Evolutionary conservation across 768 basidiomycete genomes (phyloP).

Genomic region (Agaricus subrufescens): DNA sequence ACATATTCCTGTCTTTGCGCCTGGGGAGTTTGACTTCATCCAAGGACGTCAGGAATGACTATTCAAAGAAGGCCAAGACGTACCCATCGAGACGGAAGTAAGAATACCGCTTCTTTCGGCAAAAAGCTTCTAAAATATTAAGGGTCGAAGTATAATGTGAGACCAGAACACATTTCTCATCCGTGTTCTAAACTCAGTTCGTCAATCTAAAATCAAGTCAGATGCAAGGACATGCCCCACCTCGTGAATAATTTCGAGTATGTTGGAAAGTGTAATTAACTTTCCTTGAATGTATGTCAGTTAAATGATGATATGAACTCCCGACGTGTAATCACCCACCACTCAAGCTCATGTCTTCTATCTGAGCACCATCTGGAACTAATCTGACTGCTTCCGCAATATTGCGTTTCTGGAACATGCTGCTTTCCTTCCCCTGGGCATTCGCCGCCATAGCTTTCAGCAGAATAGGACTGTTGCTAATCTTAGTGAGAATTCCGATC

Average conservation of each 20-base stretch:
- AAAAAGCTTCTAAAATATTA: conserved; percentile 85
- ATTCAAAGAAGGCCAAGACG: conserved; percentile 9
- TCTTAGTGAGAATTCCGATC: conserved; percentile 79
- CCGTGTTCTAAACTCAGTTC: conserved; percentile 47
- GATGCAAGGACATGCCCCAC: conserved; percentile 26
- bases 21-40: conserved; percentile 65
- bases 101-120: conserved; percentile 70
- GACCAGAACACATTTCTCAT: conserved; percentile 93
- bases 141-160: conserved; percentile 97
- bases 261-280: conserved; percentile 56
- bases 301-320: neutral
- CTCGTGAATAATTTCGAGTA: conserved; percentile 57
- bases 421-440: conserved; percentile 33
- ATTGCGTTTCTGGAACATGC: conserved; percentile 35
- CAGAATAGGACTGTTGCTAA: conserved; percentile 89
- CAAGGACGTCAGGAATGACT: neutral
- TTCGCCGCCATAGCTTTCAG: conserved; percentile 76
- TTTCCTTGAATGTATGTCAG: conserved; percentile 52
- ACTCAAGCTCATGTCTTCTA: conserved; percentile 75
- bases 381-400: conserved; percentile 58
- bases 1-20: conserved; percentile 84
- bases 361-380: conserved; percentile 52
- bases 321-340: conserved; percentile 41
- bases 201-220: neutral
- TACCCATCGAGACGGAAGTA: conserved; percentile 88